Evolutionary conservation across 2,329 filamentous ascomycete species (phyloP).

Genomic region (Epichloe scottii): DNA sequence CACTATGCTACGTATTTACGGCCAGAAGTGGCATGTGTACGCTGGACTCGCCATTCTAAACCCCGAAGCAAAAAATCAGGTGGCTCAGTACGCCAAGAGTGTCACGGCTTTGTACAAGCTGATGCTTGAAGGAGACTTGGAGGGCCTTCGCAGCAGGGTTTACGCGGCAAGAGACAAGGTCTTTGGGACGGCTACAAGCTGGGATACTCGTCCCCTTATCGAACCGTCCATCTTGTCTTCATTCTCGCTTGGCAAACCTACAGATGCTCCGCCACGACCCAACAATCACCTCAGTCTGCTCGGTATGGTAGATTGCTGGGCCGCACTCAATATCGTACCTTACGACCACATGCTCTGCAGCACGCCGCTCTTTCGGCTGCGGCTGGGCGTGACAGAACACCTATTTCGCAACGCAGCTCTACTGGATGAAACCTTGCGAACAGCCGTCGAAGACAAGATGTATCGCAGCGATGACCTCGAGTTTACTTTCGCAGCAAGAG

Average conservation of each 20-base stretch:
- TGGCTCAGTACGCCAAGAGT: conserved; percentile 82
- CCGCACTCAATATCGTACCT: conserved; percentile 79
- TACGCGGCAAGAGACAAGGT: conserved; percentile 54
- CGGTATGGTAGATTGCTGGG: conserved; percentile 98
- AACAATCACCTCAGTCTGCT: conserved; percentile 92
- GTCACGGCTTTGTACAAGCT: conserved; percentile 94
- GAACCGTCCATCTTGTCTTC: conserved; percentile 76
- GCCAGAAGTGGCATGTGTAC: conserved; percentile 99
- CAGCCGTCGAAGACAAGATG: conserved; percentile 76
- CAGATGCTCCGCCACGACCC: conserved; percentile 47
- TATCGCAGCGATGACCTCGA: conserved; percentile 95
- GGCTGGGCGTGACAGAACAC: conserved; percentile 94
- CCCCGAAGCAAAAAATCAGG: conserved; percentile 81
- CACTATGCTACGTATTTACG: conserved; percentile 91
- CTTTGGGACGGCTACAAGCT: conserved; percentile 54
- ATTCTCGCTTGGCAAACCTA: conserved; percentile 67
- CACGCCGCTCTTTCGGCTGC: conserved; percentile 90
- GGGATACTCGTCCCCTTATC: conserved; percentile 55
- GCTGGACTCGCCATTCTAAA: conserved; percentile 95
- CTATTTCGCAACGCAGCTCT: conserved; percentile 74
- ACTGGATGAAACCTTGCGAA: conserved; percentile 73
- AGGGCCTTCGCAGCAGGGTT: conserved; percentile 63
- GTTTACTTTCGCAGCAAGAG: conserved; percentile 91
- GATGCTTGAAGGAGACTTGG: conserved; percentile 75
- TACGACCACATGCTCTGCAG: conserved; percentile 99